Evolutionary conservation across 208 protist genomes (phyloP), one percentile per base, ranked within the genome.

Genomic region (Trypanosoma conorhini): DNA sequence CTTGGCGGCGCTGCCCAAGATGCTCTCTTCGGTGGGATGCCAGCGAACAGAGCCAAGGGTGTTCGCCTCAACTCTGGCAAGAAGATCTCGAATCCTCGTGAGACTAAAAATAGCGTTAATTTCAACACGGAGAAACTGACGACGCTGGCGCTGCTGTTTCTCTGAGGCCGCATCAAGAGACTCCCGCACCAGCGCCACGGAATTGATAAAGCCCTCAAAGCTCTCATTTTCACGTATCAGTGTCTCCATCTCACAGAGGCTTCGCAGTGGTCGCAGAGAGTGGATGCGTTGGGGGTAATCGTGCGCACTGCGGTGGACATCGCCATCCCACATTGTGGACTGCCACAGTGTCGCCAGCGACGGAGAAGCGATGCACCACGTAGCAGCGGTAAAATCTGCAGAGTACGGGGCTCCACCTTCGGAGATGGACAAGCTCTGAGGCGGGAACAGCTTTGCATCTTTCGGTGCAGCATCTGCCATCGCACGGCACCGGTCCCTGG

Each of bases 231-330:
- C 22, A 13, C 44, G 50, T 24, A 82, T 62, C 28, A 83, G 28
- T 5, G 33, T 61, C 57, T 75, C 63, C 67, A 89, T 66, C n/a
- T 70, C 75, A 38, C 81, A 82, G 3, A 89, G 33, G 1, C 67
- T 77, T 58, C 79, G 77, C 64, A 89, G 63, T 17, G 81, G 81
- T 28, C 73, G 64, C 26, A 79, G 21, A 5, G 26, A 0, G 33
- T 80, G 73, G 30, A 70, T 71, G 28, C 56, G 57, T 24, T 58
- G 70, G 22, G 55, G 55, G 42, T 72, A 57, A 17, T 75, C 69
- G 44, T 74, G 60, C 0, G 67, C 52, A 66, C 78, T 78, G 2
- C 24, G 15, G 33, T 72, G 33, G 0, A 86, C 8, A 35, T 82
- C 68, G 1, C 73, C 86, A 63, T 62, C 73, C 73, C 74, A 88